Evolutionary conservation across 495 filamentous ascomycete genomes (phyloP), one percentile per base, ranked within the genome.

Genomic region (Aspergillus biplanus): DNA sequence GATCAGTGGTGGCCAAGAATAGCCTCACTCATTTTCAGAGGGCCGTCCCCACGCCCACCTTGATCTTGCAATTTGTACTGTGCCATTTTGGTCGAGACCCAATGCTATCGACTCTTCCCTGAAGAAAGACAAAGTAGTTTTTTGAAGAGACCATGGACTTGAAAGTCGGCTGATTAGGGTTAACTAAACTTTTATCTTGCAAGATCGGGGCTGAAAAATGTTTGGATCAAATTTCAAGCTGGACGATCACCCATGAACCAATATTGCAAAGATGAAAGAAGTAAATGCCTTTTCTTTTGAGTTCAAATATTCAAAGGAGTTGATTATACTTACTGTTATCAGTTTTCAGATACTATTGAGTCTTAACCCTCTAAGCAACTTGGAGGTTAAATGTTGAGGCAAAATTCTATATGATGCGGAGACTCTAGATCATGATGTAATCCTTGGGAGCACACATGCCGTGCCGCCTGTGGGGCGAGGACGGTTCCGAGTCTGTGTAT

Each of bases 1-100:
- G 67, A 69, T 67, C 67, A 42, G 56, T 65, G 60, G 59, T 52
- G 52, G 44, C 56, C 56, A 59, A 62, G 59, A 52, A 44, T 59
- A 42, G 48, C 34, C 42, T 32, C 4, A 27, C 33, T 42, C 33
- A 46, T 33, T 18, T 33, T 34, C 44, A 42, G 32, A 21, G 32
- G 11, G 35, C 7, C 16, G 15, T 49, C 37, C 18, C 7, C 1
- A 3, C 18, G 18, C 46, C 46, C 18, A 50, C 27, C n/a, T 21
- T 27, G 21, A 27, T 50, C 16, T 9, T 50, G 7, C 8, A 12
- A n/a, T 44, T 44, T 44, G 39, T 9, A 12, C 12, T 12, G 39
- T 4, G 39, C 39, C 39, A 12, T 9, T 44, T 44, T 8, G 11
- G 39, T 44, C 39, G 21, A 27, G 21, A 27, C 21, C 1, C 21